A percentile compares a stretch with the other conserved stretches of the same genome.
phyloP scores from a whole-genome alignment of 345 rosid species.

The Moringa oleifera region DNA sequence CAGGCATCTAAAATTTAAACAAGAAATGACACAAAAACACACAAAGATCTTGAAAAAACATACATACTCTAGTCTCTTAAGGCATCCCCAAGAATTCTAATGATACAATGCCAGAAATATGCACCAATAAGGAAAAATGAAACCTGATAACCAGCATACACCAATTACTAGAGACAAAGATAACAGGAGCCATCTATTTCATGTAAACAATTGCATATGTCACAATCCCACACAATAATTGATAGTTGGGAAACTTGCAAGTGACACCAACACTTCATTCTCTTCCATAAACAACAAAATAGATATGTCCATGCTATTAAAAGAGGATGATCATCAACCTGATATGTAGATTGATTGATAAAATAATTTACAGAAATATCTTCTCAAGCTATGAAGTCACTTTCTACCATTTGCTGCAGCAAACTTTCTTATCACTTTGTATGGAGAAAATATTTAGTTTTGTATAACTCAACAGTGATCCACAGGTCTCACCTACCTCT shows the following conservation, averaged over 20 bases:
- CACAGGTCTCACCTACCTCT: not conserved
- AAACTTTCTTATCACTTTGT: no score
- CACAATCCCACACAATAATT: not conserved
- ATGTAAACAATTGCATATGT: not conserved
- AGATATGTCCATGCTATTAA: not conserved
- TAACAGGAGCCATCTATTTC: no score
- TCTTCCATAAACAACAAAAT: not conserved
- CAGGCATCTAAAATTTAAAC: not conserved
- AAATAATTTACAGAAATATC: no score
- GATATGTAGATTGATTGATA: not conserved
- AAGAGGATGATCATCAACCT: not conserved
- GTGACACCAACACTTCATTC: not conserved
- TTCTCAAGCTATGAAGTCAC: no score
- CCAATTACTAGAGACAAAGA: not conserved
- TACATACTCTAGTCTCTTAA: not conserved
- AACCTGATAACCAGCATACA: not conserved
- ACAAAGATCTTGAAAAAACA: not conserved
- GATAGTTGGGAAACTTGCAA: not conserved
- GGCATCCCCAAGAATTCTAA: not conserved
- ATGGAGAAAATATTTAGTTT: no score
- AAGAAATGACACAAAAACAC: not conserved
- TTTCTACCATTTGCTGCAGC: no score
- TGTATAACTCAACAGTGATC: not conserved
- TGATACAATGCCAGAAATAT: not conserved
- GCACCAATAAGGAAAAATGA: not conserved